Evolutionary conservation across 495 filamentous ascomycete genomes (phyloP), one percentile per base, ranked within the genome.

Genomic region (Xylaria palmicola): DNA sequence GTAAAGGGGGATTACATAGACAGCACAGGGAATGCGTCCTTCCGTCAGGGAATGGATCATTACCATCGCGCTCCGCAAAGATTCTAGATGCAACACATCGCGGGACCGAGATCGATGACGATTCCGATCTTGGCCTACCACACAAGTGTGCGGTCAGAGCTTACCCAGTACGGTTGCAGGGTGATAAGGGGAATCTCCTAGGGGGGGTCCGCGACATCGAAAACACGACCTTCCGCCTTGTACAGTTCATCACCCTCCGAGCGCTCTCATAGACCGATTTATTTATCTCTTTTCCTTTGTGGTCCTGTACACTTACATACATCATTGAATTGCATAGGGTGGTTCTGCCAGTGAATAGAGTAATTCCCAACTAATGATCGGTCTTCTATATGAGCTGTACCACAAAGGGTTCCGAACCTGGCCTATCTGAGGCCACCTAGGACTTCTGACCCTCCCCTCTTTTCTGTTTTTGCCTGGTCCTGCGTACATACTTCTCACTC

Each of bases 1-100:
- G 68, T 65, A 62, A 53, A 67, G 60, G 59, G 65, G 62, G 26
- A 52, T n/a, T 52, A 43, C 57, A 60, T 60, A 60, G 57, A 60
- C 39, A 49, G 47, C 57, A 50, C 51, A 60, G 34, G 57, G 44
- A 52, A 24, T 26, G 48, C 48, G 6, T 34, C 48, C 57, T 37
- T 51, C 34, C 47, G 48, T 47, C 17, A 19, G 36, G 57, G 48
- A 52, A 36, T 30, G 30, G 36, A 41, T 59, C 12, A 30, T 60
- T 19, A 47, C 44, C 45, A 32, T 27, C 12, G 40, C 29, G 45
- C 27, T 12, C 36, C 45, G 36, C 37, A 19, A 52, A 37, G 57
- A 45, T 52, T 34, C 22, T 27, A 52, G 47, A 44, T 44, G 48
- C 48, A 40, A 41, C 48, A 15, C 37, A 40, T 49, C 36, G 39